Evolutionary conservation across 768 basidiomycete species (phyloP).

Genomic region (Russula sp.): DNA sequence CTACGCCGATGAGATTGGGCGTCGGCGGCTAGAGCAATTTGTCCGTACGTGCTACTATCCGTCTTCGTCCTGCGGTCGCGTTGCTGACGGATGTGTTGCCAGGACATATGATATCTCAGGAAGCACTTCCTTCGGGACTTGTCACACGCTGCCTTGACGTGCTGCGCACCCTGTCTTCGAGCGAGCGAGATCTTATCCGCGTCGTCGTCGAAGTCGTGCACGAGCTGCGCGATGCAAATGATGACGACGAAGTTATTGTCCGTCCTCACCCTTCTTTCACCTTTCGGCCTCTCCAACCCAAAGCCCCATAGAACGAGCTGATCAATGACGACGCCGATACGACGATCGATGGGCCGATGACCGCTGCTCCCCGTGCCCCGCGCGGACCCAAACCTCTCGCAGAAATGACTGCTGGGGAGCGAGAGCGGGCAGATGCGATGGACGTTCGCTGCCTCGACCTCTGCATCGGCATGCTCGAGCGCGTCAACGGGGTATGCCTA

Average conservation of each 20-base stretch:
- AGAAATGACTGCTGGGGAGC: constrained; percentile 56
- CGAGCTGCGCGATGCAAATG: constrained; percentile 59
- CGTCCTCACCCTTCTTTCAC: not conserved
- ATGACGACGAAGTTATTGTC: constrained; percentile 33
- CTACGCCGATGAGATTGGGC: constrained; percentile 88
- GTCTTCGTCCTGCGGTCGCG: not conserved
- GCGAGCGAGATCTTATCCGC: constrained; percentile 80
- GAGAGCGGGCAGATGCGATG: constrained; percentile 49
- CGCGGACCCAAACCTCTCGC: constrained; percentile 31
- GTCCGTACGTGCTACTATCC: constrained; percentile 51
- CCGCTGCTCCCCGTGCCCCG: constrained; percentile 20
- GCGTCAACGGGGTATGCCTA: constrained; percentile 68
- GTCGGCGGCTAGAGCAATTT: constrained; percentile 80
- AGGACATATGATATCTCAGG: constrained; percentile 80
- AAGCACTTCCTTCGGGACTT: constrained; percentile 60
- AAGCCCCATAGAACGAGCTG: constrained; percentile 24
- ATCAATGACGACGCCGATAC: constrained; percentile 32
- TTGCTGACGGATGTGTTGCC: constrained; percentile 8
- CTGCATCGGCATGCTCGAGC: constrained; percentile 79
- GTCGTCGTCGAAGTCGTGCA: constrained; percentile 85
- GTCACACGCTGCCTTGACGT: constrained; percentile 79
- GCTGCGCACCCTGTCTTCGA: constrained; percentile 59
- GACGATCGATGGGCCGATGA: constrained; percentile 31
- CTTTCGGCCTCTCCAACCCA: not conserved
- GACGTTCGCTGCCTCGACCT: constrained; percentile 72